Percentiles rank a stretch among this genome's conserved stretches.
These are phyloP conservation scores for Euphorbia tirucalli DNA, from an alignment of 345 rosid species.

Conservation along the genomic window DNA sequence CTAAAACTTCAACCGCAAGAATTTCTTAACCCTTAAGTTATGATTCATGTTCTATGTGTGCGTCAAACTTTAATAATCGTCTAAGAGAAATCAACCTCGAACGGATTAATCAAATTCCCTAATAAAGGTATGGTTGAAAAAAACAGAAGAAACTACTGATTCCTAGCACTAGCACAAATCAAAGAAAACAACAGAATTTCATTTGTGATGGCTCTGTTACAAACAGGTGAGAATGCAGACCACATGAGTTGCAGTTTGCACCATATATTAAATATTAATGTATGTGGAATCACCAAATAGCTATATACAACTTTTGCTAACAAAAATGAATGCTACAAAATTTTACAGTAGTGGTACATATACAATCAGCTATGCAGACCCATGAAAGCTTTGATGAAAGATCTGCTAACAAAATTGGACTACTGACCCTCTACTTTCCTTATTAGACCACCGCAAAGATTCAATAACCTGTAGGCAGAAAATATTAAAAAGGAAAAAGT, in stretches of 20 bases:
- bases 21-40: no score
- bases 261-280: background rate
- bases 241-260: background rate
- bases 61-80: no score
- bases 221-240: background rate
- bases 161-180: no score
- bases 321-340: background rate
- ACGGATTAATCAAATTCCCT: no score
- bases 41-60: no score
- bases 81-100: no score
- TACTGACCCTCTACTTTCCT: background rate
- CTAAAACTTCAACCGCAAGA: no score
- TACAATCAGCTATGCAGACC: background rate
- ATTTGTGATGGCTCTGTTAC: background rate
- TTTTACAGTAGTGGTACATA: background rate
- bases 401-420: slow-evolving; percentile 3
- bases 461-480: slow-evolving; percentile 4
- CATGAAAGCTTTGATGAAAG: background rate
- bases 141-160: no score
- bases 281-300: background rate
- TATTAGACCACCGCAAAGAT: background rate
- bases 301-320: background rate
- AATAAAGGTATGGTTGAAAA: no score
- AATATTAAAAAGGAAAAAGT: background rate
- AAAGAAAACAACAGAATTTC: no score